Percentiles rank a stretch among this genome's conserved stretches.
Conservation (phyloP, 2,329 filamentous ascomycete species). For the Annulohypoxylon truncatum region DNA sequence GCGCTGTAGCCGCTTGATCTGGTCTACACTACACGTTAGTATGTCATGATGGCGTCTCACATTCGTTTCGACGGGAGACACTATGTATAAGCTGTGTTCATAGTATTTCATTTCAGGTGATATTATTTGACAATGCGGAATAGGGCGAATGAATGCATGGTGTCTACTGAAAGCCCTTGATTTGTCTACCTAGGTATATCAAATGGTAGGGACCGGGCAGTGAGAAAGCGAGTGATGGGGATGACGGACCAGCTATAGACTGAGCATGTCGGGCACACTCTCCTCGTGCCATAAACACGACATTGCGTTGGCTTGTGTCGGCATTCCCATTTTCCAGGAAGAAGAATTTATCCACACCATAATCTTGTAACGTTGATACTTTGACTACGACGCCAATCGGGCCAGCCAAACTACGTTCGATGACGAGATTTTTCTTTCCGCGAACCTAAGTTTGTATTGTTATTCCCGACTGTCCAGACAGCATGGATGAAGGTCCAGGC, state of each 20-base stretch:
- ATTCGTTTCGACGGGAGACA: conserved; percentile 48
- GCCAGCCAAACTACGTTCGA: conserved; percentile 90
- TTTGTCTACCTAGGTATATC: neutral
- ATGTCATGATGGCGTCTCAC: conserved; percentile 64
- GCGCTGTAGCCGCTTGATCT: conserved; percentile 89
- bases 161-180: conserved; percentile 32
- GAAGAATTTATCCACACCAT: conserved; percentile 98
- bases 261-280: conserved; percentile 88
- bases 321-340: conserved; percentile 95
- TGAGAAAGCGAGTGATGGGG: conserved; percentile 10
- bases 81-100: conserved; percentile 58
- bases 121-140: conserved; percentile 67
- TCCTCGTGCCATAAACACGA: conserved; percentile 91
- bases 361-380: conserved; percentile 94
- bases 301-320: conserved; percentile 93
- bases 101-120: conserved; percentile 61
- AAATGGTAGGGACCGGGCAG: neutral
- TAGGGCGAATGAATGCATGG: conserved; percentile 24
- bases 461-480: conserved; percentile 35
- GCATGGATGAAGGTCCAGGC: conserved; percentile 35
- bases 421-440: conserved; percentile 97
- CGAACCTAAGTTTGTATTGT: conserved; percentile 73
- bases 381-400: conserved; percentile 93
- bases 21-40: conserved; percentile 76
- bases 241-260: conserved; percentile 83